Evolutionary conservation across 1,139 yeast species (phyloP), one percentile per base, ranked within the genome.

Genomic region (Blastobotrys illinoisensis): DNA sequence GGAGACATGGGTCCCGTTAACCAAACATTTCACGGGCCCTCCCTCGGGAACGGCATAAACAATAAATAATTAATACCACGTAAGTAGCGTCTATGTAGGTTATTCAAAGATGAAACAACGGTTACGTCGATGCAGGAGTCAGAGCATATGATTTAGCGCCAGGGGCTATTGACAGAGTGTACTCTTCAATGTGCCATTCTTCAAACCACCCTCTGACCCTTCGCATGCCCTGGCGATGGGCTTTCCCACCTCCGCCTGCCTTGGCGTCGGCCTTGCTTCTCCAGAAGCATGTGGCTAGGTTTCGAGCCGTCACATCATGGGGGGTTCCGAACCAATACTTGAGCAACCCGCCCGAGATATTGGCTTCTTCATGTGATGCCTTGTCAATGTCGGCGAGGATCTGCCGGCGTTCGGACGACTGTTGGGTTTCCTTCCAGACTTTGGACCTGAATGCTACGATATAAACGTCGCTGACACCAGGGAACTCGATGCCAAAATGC

Each of bases 281-380:
- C 63, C 63, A 60, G 11, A 58, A 44, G 47, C 63, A 60, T 13
- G 63, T 60, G 1, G 63, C 63, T 46, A 60, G 56, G 48, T 60
- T 60, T 45, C 54, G 46, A 5, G 59, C 62, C 3, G 50, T 44
- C 9, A 26, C 46, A 23, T 52, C 55, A 26, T 60, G 56, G 9
- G 63, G 63, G 13, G 56, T 51, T 1, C 63, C 63, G 46, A 58
- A 59, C 63, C 63, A 60, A 49, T 60, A 60, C 50, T 60, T 60
- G 26, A 60, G 46, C 26, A 60, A 57, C 5, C 63, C 63, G 6
- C 63, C 63, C 5, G 59, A 52, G 9, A 13, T 43, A 49, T 53
- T 60, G 5, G 63, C 63, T 23, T 60, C 63, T 2, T 49, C 52
- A 23, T 60, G 63, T 5, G 62, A 58, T 4, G 52, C 46, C 40